phyloP scores from a whole-genome alignment of 2,329 filamentous ascomycete genomes.

The Neonectria punicea region DNA sequence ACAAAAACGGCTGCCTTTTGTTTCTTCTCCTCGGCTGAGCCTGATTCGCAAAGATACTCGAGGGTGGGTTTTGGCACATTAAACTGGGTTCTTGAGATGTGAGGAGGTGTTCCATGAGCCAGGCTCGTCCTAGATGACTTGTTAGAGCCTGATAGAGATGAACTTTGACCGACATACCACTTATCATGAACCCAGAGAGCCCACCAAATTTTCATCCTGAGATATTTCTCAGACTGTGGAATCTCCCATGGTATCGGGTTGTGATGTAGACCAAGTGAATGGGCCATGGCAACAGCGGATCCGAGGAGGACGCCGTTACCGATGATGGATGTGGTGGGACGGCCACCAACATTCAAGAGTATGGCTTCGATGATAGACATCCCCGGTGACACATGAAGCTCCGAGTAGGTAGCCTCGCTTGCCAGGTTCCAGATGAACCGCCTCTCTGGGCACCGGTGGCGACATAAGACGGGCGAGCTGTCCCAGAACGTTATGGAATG shows the following conservation, averaged over 20 bases:
- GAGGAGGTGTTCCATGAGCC: conserved; percentile 63
- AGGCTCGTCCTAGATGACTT: conserved; percentile 56
- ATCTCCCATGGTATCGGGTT: conserved; percentile 64
- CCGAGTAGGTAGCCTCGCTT: conserved; percentile 67
- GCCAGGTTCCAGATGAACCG: conserved; percentile 72
- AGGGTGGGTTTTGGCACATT: conserved; percentile 58
- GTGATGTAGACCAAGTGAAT: conserved; percentile 65
- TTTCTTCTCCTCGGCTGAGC: conserved; percentile 26
- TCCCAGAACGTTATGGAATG: conserved; percentile 69
- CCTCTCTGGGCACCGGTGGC: conserved; percentile 63
- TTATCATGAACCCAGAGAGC: conserved; percentile 63
- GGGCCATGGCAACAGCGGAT: conserved; percentile 61
- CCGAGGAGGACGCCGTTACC: conserved; percentile 65
- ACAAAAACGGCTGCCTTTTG: conserved; percentile 54
- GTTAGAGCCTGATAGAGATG: conserved; percentile 9
- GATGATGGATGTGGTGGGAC: conserved; percentile 69
- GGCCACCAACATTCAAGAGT: conserved; percentile 67
- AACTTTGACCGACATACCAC: conserved; percentile 53
- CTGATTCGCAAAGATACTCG: conserved; percentile 46
- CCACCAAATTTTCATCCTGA: conserved; percentile 68
- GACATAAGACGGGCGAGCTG: conserved; percentile 54
- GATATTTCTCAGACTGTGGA: conserved; percentile 58
- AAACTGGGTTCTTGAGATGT: conserved; percentile 56
- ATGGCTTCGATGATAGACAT: conserved; percentile 68
- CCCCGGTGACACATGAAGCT: conserved; percentile 67